Percentiles rank a stretch among this genome's conserved stretches.
These are phyloP conservation scores for Scedosporium minutisporum DNA, from an alignment of 2,329 filamentous ascomycete genomes.

Conservation along the genomic window DNA sequence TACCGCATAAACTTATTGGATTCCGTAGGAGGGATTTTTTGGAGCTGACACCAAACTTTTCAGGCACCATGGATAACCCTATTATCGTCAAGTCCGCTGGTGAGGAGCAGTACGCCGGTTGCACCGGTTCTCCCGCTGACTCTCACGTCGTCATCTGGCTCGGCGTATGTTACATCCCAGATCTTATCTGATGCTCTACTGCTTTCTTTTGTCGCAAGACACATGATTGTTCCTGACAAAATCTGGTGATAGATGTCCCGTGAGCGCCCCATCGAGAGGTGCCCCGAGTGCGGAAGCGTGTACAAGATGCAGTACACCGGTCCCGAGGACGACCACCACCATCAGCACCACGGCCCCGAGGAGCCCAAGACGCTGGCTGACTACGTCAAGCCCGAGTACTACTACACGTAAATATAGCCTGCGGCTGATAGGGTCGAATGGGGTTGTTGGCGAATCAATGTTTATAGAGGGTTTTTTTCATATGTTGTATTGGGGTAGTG, in stretches of 20 bases:
- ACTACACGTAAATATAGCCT: constrained; percentile 39
- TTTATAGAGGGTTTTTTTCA: not conserved
- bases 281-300: constrained; percentile 90
- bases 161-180: constrained; percentile 49
- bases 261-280: constrained; percentile 86
- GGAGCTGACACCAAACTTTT: not conserved
- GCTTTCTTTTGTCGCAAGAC: no score
- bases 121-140: constrained; percentile 88
- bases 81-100: constrained; percentile 86
- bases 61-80: constrained; percentile 81
- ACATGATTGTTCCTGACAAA: no score
- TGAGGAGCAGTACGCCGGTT: constrained; percentile 93
- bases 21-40: not conserved
- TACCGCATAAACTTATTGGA: not conserved
- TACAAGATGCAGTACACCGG: constrained; percentile 98
- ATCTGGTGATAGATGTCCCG: no score
- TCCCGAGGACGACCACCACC: constrained; percentile 60
- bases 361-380: constrained; percentile 96
- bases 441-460: not conserved
- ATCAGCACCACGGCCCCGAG: constrained; percentile 51
- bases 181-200: not conserved
- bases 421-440: not conserved
- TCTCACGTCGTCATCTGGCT: constrained; percentile 89
- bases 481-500: not conserved
- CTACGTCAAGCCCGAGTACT: constrained; percentile 91